Percentiles rank a stretch among this genome's conserved stretches.
Conservation (phyloP, 441 rosid species). For the Adansonia rubrostipa region DNA sequence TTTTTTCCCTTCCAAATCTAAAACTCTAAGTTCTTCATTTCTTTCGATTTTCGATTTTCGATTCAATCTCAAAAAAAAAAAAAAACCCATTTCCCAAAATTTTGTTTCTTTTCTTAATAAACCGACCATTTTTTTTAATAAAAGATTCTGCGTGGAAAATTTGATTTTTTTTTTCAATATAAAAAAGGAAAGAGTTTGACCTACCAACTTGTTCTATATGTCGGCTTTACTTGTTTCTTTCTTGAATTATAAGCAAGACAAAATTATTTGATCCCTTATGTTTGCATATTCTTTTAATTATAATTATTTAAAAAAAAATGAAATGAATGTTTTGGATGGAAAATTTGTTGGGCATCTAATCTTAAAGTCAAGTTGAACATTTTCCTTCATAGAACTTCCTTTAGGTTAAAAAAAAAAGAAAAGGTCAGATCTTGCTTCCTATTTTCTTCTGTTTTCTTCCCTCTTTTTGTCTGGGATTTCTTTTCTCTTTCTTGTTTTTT, state of each 20-base stretch:
- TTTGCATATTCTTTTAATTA: not conserved
- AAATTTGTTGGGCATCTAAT: slow-evolving; percentile 19
- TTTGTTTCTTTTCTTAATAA: not conserved
- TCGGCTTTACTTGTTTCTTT: slow-evolving; percentile 36
- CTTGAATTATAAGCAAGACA: slow-evolving; percentile 31
- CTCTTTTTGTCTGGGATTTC: not conserved
- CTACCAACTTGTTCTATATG: slow-evolving; percentile 12
- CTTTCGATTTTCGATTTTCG: not conserved
- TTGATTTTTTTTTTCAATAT: not conserved
- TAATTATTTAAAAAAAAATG: not conserved
- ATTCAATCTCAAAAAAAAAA: not conserved
- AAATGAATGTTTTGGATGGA: slow-evolving; percentile 14
- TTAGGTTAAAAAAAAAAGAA: not conserved
- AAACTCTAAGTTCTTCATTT: not conserved
- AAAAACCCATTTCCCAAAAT: slow-evolving; percentile 2
- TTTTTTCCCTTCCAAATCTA: not conserved
- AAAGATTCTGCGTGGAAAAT: not conserved
- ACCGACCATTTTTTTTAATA: not conserved
- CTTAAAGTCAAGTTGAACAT: not conserved
- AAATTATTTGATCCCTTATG: slow-evolving; percentile 2
- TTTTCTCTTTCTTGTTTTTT: slow-evolving; percentile 11
- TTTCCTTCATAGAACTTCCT: not conserved
- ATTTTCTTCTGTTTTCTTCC: not conserved
- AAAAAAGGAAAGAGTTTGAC: not conserved
- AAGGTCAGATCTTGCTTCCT: slow-evolving; percentile 24